Percentiles rank a stretch among this genome's conserved stretches.
Evolutionary conservation across 352 stramenopile genomes (phyloP).

Genomic region (Phytopythium chamaehyphon): DNA sequence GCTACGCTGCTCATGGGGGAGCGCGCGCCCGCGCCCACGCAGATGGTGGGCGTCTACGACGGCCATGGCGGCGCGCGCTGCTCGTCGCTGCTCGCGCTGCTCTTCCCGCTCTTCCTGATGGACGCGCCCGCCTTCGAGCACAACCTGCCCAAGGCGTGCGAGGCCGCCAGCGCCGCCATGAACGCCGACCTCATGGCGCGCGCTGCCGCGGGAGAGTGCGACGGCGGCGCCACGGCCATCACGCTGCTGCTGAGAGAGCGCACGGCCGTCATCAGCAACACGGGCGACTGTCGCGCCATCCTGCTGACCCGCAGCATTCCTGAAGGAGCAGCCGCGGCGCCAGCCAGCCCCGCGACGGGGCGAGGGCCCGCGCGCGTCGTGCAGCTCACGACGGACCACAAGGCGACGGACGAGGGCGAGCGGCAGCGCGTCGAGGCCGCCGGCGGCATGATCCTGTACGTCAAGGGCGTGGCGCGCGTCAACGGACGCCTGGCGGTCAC

Average conservation of each 20-base stretch:
- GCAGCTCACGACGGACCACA: slow-evolving; percentile 73
- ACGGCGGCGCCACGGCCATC: slow-evolving; percentile 61
- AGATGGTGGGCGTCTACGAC: slow-evolving; percentile 77
- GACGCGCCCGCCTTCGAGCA: slow-evolving; percentile 40
- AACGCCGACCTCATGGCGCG: slow-evolving; percentile 68
- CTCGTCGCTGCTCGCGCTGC: slow-evolving; percentile 55
- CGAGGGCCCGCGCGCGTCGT: slow-evolving; percentile 14
- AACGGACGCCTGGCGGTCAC: slow-evolving; percentile 67
- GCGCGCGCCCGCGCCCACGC: slow-evolving; percentile 15
- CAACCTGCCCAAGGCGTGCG: slow-evolving; percentile 35
- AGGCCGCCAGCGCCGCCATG: slow-evolving; percentile 44
- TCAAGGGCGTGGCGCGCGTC: slow-evolving; percentile 67
- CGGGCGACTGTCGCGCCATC: slow-evolving; percentile 71
- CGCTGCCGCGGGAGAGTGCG: slow-evolving; percentile 36
- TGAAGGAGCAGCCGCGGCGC: background rate
- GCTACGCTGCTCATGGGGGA: background rate
- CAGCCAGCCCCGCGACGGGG: background rate
- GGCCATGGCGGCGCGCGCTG: slow-evolving; percentile 60
- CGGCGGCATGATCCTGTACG: slow-evolving; percentile 68
- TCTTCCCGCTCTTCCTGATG: slow-evolving; percentile 69
- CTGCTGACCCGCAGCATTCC: slow-evolving; percentile 37
- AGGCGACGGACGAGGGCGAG: slow-evolving; percentile 59
- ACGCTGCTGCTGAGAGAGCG: slow-evolving; percentile 51
- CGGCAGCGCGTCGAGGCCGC: slow-evolving; percentile 65
- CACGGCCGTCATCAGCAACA: slow-evolving; percentile 61